These are phyloP conservation scores for Penicillium nordicum DNA, from an alignment of 2,329 filamentous ascomycete species.

Conservation along the genomic window DNA sequence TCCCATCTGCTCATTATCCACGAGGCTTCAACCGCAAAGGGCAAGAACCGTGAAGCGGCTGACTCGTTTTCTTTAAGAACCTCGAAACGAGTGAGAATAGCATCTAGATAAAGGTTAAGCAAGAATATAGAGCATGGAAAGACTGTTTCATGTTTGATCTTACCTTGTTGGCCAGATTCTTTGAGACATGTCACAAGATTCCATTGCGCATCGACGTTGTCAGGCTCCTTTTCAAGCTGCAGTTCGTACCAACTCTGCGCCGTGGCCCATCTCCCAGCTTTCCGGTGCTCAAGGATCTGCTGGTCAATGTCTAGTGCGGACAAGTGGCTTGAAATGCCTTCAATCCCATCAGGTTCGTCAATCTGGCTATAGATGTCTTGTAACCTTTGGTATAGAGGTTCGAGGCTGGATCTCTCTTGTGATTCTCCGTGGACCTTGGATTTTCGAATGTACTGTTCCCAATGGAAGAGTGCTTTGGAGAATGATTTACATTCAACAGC, in stretches of 20 bases:
- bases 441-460: slow-evolving; percentile 82
- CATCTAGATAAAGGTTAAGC: slow-evolving; percentile 53
- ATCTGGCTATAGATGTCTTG: slow-evolving; percentile 97
- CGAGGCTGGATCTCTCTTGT: slow-evolving; percentile 51
- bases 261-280: slow-evolving; percentile 87
- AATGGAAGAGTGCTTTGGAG: slow-evolving; percentile 85
- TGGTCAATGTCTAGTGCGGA: slow-evolving; percentile 87
- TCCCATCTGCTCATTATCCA: slow-evolving; percentile 86
- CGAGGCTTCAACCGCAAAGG: slow-evolving; percentile 84
- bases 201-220: slow-evolving; percentile 72
- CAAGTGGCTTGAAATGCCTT: slow-evolving; percentile 86
- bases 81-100: slow-evolving; percentile 81
- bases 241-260: slow-evolving; percentile 98
- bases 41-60: slow-evolving; percentile 63
- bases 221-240: slow-evolving; percentile 73
- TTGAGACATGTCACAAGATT: slow-evolving; percentile 84
- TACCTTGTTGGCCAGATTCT: slow-evolving; percentile 92
- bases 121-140: background rate
- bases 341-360: slow-evolving; percentile 93
- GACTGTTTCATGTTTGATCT: slow-evolving; percentile 4
- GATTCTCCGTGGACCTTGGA: slow-evolving; percentile 44
- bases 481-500: slow-evolving; percentile 95
- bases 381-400: slow-evolving; percentile 69
- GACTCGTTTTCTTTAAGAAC: slow-evolving; percentile 58
- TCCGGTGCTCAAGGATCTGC: slow-evolving; percentile 87